Base-by-base conservation (phyloP, 2,329 filamentous ascomycete genomes). In the Nemania sp. region DNA sequence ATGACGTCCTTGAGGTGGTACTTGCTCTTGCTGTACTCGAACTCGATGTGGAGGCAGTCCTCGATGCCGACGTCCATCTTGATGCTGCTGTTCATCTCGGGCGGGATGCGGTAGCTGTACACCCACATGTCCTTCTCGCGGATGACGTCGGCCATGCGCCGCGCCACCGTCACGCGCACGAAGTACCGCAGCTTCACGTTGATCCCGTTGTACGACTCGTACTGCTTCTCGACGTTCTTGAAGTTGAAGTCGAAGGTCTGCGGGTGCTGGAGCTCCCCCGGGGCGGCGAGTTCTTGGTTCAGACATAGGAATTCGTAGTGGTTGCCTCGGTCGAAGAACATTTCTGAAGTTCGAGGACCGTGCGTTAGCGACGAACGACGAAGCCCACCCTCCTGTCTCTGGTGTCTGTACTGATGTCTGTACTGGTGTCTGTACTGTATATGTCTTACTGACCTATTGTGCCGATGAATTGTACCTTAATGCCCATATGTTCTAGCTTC, bases 21-120 rank as follows among this genome's bases (percentile, higher is more conserved):
- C 77, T 97, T 97, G 72, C 88, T 94, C 80, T 99, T 99, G 75
- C 90, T 96, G 78, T 99, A 99, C 75, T 99, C 94, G 66, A 99
- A 99, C 74, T 99, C 94, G 64, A 99, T 99, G 76, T 99, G 94
- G 65, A 99, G 79, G 72, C 94, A 99, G 77, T 99, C 95, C 77
- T 99, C 94, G 69, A 99, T 99, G 53, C 94, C 94, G 55, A 99
- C 94, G 71, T 99, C 94, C 94, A 99, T 99, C 83, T 99, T 99
- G 80, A 99, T 99, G 64, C 90, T 91, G 75, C 86, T 92, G 80
- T 97, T 99, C 74, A 91, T 95, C 83, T 99, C 94, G 15, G 94
- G 94, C 17, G 94, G 93, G 78, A 97, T 93, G 72, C 92, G 87
- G 80, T 99, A 99, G 60, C 88, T 94, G 80, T 99, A 99, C 51